Base-by-base conservation (phyloP, 805 yeast genomes). In the Nakazawaea ernobii region DNA sequence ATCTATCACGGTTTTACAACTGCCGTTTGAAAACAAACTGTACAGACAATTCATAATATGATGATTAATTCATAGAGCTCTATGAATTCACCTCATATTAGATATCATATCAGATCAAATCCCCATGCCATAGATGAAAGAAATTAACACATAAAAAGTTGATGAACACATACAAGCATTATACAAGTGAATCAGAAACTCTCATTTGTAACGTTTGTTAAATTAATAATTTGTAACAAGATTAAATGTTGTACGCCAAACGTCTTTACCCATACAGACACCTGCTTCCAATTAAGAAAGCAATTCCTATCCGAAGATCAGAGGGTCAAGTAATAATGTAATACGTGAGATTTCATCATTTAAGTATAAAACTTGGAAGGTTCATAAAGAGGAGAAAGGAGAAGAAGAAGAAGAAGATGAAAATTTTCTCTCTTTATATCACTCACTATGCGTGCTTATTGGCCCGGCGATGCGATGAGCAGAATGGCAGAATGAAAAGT, bases 361-460 rank as follows among this genome's bases (percentile, higher is more conserved):
- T 67, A 63, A 58, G 70, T 73, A 67, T 75, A 76, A 77, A 77
- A 80, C 77, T 77, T 79, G 83, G 79, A 77, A 80, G 83, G 75
- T 71, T 79, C 75, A 71, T 61, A 40, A 65, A 63, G 61, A 60
- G 59, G 49, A 54, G 51, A 52, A 53, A 48, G 45, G 33, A 40
- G 8, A 8, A 65, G 63, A 49, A 58, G 15, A 20, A 26, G 11
- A 6, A 20, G 9, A 42, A 15, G 8, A 28, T 62, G 54, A 59
- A 53, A 54, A 47, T 51, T 45, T 27, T 38, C 45, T 46, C 14
- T 29, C 29, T 29, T 24, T 29, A 8, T 39, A n/a, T n/a, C n/a
- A n/a, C n/a, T n/a, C n/a, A n/a, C n/a, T n/a, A n/a, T n/a, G n/a
- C n/a, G n/a, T n/a, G n/a, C n/a, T n/a, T n/a, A n/a, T n/a, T n/a